These are phyloP conservation scores for Ophiostoma novo-ulmi DNA, from an alignment of 2,329 filamentous ascomycete species.

Conservation along the genomic window DNA sequence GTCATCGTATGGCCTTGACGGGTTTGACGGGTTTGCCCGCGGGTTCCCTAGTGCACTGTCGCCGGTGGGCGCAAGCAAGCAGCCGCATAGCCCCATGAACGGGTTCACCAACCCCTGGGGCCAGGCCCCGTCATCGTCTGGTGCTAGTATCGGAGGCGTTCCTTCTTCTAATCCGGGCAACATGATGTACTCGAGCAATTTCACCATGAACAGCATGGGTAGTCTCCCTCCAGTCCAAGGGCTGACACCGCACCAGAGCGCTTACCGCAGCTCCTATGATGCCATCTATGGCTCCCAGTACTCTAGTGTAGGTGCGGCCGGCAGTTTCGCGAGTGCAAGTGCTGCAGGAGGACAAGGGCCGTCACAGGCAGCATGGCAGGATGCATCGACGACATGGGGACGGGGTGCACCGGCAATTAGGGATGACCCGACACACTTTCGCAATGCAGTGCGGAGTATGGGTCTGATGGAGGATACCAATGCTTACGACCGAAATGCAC, in stretches of 20 bases:
- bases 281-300: background rate
- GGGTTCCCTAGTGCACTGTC: slow-evolving; percentile 27
- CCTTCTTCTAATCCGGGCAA: background rate
- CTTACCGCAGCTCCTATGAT: background rate
- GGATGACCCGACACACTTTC: slow-evolving; percentile 30
- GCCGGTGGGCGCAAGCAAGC: slow-evolving; percentile 22
- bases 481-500: slow-evolving; percentile 28
- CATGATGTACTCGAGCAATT: slow-evolving; percentile 31
- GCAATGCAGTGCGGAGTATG: slow-evolving; percentile 27
- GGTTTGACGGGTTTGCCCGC: slow-evolving; percentile 19
- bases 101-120: slow-evolving; percentile 20
- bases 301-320: background rate
- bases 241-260: slow-evolving; percentile 23
- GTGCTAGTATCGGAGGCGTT: slow-evolving; percentile 15
- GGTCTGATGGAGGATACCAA: slow-evolving; percentile 28
- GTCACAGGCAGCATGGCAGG: slow-evolving; percentile 24
- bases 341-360: background rate
- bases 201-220: slow-evolving; percentile 27
- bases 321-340: background rate
- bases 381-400: slow-evolving; percentile 29
- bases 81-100: background rate
- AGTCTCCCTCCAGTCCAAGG: slow-evolving; percentile 35
- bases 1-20: slow-evolving; percentile 19
- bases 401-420: slow-evolving; percentile 22
- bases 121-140: background rate